Evolutionary conservation across 768 basidiomycete genomes (phyloP).

Genomic region (Hypholoma fasciculare): DNA sequence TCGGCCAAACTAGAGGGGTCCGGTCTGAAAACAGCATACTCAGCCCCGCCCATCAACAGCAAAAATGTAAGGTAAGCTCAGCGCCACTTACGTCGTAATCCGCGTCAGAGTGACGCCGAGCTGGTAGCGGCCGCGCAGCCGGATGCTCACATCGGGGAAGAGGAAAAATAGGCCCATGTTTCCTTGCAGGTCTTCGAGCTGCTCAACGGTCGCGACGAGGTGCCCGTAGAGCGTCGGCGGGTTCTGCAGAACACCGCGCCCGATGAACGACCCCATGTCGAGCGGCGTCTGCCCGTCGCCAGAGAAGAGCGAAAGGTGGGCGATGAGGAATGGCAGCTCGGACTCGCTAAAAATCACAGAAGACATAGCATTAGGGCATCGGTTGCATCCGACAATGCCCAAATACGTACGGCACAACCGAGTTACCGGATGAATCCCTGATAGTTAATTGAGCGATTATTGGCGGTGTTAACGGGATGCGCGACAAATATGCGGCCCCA

Average conservation of each 20-base stretch:
- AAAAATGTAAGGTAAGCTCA: slow-evolving; percentile 6
- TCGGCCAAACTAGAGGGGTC: slow-evolving; percentile 57
- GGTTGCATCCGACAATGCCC: neutral
- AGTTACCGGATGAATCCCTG: slow-evolving; percentile 68
- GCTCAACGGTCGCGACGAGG: slow-evolving; percentile 79
- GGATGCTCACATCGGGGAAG: slow-evolving; percentile 89
- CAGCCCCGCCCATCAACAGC: neutral
- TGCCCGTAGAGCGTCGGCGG: slow-evolving; percentile 80
- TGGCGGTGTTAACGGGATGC: slow-evolving; percentile 83
- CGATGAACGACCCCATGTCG: slow-evolving; percentile 64
- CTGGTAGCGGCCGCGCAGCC: slow-evolving; percentile 74
- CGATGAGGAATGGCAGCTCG: slow-evolving; percentile 86
- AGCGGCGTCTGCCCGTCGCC: slow-evolving; percentile 64
- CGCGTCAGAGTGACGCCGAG: slow-evolving; percentile 73
- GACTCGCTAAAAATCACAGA: slow-evolving; percentile 54
- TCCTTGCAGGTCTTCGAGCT: slow-evolving; percentile 78
- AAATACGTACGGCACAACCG: slow-evolving; percentile 73
- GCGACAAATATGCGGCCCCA: slow-evolving; percentile 69
- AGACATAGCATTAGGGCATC: neutral
- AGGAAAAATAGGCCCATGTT: slow-evolving; percentile 84
- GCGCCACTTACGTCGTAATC: slow-evolving; percentile 65
- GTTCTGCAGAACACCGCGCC: slow-evolving; percentile 45
- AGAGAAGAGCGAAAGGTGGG: slow-evolving; percentile 75
- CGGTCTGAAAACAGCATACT: slow-evolving; percentile 19
- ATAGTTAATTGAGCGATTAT: slow-evolving; percentile 79